phyloP scores from a whole-genome alignment of 768 basidiomycete genomes.

The Terana coerulea region DNA sequence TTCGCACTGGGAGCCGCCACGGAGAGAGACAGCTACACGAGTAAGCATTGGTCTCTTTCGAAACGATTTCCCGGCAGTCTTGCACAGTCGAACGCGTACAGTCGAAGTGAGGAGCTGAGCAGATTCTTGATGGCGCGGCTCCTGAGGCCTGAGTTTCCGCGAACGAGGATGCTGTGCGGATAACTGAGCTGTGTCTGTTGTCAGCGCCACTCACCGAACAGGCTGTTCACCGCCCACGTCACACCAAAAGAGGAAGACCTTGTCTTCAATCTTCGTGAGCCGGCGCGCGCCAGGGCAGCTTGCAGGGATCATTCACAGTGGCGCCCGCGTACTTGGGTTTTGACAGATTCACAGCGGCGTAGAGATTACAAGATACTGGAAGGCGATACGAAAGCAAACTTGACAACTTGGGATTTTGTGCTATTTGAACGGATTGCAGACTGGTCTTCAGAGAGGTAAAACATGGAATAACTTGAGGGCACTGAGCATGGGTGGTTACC shows the following conservation, averaged over 20 bases:
- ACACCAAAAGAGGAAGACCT: background rate
- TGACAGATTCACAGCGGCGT: slow-evolving; percentile 5
- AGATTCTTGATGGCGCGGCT: no score
- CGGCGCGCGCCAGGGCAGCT: slow-evolving; percentile 1
- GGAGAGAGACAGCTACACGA: no score
- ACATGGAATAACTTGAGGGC: slow-evolving; percentile 29
- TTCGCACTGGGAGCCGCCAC: no score
- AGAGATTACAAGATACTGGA: slow-evolving; percentile 50
- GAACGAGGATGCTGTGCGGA: no score
- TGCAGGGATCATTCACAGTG: slow-evolving; percentile 13
- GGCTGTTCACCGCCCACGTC: no score
- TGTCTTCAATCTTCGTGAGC: background rate
- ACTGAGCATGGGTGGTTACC: slow-evolving; percentile 12
- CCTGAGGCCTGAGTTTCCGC: no score
- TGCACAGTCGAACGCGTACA: no score
- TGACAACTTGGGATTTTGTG: slow-evolving; percentile 63
- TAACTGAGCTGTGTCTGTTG: no score
- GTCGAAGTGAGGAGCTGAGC: no score
- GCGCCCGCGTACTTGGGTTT: slow-evolving; percentile 9
- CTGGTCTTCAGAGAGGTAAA: slow-evolving; percentile 33
- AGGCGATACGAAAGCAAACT: slow-evolving; percentile 54
- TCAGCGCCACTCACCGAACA: no score
- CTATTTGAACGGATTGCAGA: slow-evolving; percentile 40
- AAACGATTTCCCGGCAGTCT: no score
- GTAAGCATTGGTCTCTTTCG: no score